phyloP scores from a whole-genome alignment of 139 green algal species.

The Spirogloea muscicola region DNA sequence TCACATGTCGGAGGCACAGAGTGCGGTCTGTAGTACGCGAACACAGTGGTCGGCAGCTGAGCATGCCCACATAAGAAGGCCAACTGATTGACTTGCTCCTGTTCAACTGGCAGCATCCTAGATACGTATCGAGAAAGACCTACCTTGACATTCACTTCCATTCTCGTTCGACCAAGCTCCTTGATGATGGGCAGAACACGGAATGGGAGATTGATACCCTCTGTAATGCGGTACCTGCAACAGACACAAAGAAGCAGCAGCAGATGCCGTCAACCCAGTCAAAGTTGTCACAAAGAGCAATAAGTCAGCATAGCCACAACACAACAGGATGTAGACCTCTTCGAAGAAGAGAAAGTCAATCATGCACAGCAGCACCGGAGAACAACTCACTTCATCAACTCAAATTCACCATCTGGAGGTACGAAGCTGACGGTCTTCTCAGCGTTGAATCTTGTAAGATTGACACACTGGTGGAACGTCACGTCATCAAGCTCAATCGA shows the following conservation, averaged over 20 bases:
- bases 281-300: background rate
- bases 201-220: slow-evolving; percentile 88
- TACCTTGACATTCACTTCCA: slow-evolving; percentile 72
- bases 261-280: no score
- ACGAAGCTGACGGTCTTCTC: slow-evolving; percentile 84
- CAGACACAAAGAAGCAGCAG: slow-evolving; percentile 6
- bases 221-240: slow-evolving; percentile 57
- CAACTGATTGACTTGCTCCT: no score
- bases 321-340: background rate
- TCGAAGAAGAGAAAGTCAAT: background rate
- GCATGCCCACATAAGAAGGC: no score
- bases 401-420: slow-evolving; percentile 94
- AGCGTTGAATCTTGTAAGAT: slow-evolving; percentile 72
- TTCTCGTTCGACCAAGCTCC: slow-evolving; percentile 81
- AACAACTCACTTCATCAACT: slow-evolving; percentile 74
- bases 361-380: slow-evolving; percentile 59
- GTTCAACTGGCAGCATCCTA: no score
- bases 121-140: background rate
- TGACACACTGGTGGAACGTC: slow-evolving; percentile 95
- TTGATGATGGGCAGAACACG: slow-evolving; percentile 83
- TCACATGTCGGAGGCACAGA: no score
- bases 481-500: slow-evolving; percentile 72
- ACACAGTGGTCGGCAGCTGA: no score
- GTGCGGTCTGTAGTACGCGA: no score
- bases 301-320: background rate